Evolutionary conservation across 2,329 filamentous ascomycete genomes (phyloP).

Genomic region (Clonostachys sp.): DNA sequence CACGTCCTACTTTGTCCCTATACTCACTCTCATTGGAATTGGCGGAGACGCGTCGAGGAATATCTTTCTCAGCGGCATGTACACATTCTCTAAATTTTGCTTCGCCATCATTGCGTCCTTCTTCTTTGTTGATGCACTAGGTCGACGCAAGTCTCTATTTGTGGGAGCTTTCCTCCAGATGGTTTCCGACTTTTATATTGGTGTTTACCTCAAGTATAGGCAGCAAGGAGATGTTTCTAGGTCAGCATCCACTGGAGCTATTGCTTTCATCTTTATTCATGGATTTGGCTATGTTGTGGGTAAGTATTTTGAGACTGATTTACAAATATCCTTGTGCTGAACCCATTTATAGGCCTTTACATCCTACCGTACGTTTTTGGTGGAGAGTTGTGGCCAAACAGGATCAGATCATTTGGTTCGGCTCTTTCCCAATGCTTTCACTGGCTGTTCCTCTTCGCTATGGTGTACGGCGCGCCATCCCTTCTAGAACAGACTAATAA

Average conservation of each 20-base stretch:
- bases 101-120: conserved; percentile 33
- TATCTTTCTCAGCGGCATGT: conserved; percentile 35
- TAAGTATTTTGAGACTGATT: conserved; percentile 3
- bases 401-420: conserved; percentile 34
- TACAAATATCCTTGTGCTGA: background rate
- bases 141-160: conserved; percentile 30
- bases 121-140: conserved; percentile 37
- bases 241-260: conserved; percentile 26
- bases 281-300: conserved; percentile 34
- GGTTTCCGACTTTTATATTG: conserved; percentile 33
- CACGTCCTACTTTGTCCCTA: conserved; percentile 35
- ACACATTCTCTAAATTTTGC: conserved; percentile 34
- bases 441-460: conserved; percentile 31
- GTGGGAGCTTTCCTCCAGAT: conserved; percentile 27
- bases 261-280: conserved; percentile 38
- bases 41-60: conserved; percentile 16
- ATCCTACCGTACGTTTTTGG: conserved; percentile 38
- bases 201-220: conserved; percentile 27
- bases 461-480: conserved; percentile 24
- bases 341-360: conserved; percentile 11
- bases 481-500: conserved; percentile 24
- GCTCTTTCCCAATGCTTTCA: conserved; percentile 23
- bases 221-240: conserved; percentile 13
- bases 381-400: conserved; percentile 37
- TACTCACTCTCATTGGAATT: conserved; percentile 29